Conservation (phyloP, 2,329 filamentous ascomycete species). For the Aspergillus brasiliensis region DNA sequence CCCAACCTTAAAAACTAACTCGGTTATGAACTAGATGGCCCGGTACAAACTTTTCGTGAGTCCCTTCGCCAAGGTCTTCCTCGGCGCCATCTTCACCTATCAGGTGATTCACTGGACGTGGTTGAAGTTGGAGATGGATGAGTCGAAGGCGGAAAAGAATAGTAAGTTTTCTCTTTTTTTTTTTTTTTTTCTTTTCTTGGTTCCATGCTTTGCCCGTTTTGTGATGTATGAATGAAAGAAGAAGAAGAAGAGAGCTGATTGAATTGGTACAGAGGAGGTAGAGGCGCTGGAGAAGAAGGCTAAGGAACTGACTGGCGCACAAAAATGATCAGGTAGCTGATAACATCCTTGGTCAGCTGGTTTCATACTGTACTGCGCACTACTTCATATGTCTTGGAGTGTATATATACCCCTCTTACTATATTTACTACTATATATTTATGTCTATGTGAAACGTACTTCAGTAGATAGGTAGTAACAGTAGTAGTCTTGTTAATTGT, state of each 20-base stretch:
- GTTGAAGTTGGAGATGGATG: constrained; percentile 51
- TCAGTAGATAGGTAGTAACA: neutral
- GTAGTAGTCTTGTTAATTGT: neutral
- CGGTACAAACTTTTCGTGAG: constrained; percentile 44
- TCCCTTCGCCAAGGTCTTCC: constrained; percentile 52
- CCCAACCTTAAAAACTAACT: neutral
- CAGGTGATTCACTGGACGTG: constrained; percentile 52
- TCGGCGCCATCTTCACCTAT: constrained; percentile 52
- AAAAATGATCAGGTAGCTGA: constrained; percentile 24
- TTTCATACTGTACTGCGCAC: no score
- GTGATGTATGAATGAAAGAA: no score
- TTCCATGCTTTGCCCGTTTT: no score
- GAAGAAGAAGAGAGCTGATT: neutral
- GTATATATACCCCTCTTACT: constrained; percentile 4
- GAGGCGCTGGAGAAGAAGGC: constrained; percentile 38
- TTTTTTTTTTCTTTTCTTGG: neutral
- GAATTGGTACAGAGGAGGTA: constrained; percentile 33
- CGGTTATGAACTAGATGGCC: constrained; percentile 35
- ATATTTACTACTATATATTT: no score
- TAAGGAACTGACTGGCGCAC: constrained; percentile 32
- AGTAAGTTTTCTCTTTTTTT: constrained; percentile 30
- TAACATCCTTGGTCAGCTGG: neutral
- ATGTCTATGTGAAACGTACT: neutral
- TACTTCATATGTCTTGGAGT: neutral
- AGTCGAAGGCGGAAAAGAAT: constrained; percentile 45